Conservation (phyloP, 129 eudicot species). For the Daucus carota region DNA sequence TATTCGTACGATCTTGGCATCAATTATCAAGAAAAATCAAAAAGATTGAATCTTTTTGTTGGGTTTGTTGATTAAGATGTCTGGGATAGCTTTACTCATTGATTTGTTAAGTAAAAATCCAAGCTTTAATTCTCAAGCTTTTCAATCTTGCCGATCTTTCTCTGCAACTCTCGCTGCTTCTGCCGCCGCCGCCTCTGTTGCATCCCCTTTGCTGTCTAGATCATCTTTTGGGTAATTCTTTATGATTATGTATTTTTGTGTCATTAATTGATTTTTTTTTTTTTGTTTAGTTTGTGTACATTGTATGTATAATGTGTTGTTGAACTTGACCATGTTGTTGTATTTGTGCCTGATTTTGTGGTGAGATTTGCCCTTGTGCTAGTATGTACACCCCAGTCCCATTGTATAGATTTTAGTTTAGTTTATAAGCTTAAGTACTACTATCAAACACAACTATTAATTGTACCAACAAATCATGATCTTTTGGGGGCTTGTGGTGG, state of each 20-base stretch:
- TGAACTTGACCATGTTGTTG: no score
- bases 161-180: conserved; percentile 54
- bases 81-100: conserved; percentile 49
- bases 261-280: no score
- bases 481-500: no score
- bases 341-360: no score
- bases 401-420: no score
- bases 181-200: conserved; percentile 50
- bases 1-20: background rate
- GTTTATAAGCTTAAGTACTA: no score
- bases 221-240: conserved; percentile 48
- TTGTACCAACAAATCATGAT: no score
- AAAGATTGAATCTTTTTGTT: background rate
- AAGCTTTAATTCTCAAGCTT: conserved; percentile 26
- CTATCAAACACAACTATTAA: no score
- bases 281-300: background rate
- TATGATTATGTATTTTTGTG: no score
- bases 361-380: background rate
- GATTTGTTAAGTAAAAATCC: conserved; percentile 60
- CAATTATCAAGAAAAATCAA: background rate
- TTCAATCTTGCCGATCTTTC: conserved; percentile 45
- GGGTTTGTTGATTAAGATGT: conserved; percentile 25
- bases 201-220: conserved; percentile 48
- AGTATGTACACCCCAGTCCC: no score
- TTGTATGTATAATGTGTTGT: background rate